Conservation (phyloP, 305 asterid genomes). For the Fraxinus nigra region DNA sequence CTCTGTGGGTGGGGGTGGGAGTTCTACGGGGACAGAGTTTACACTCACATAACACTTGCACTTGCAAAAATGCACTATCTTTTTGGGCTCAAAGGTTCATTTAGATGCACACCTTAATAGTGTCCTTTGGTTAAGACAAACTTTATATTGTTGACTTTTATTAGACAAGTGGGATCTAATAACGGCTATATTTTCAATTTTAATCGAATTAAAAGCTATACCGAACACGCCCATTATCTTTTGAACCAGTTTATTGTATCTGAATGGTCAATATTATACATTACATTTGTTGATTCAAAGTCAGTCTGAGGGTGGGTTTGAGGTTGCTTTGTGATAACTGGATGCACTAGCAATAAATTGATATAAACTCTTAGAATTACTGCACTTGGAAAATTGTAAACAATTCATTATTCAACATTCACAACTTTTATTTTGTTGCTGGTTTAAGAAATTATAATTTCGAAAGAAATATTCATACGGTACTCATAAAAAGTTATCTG, state of each 20-base stretch:
- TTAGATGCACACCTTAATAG: background rate
- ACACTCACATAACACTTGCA: background rate
- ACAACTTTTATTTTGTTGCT: background rate
- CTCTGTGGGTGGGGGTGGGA: background rate
- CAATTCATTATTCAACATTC: background rate
- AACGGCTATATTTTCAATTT: too few relatives aligned
- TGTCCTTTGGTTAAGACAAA: slow-evolving; percentile 10
- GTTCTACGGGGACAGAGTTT: background rate
- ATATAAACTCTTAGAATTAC: background rate
- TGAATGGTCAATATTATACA: background rate
- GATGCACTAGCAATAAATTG: background rate
- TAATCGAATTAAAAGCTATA: too few relatives aligned
- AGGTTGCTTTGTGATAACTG: background rate
- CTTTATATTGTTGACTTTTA: background rate
- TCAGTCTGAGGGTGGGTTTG: background rate
- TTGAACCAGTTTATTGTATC: background rate
- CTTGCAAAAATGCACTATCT: background rate
- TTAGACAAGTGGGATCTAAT: too few relatives aligned
- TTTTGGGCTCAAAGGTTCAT: background rate
- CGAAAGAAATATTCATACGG: background rate
- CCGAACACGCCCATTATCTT: background rate
- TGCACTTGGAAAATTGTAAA: background rate
- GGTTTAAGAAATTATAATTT: background rate
- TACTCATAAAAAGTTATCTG: background rate
- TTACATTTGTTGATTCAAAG: background rate